Percentiles rank a stretch among this genome's conserved stretches.
Evolutionary conservation across 805 yeast species (phyloP).

Genomic region (Nakazawaea sp.): DNA sequence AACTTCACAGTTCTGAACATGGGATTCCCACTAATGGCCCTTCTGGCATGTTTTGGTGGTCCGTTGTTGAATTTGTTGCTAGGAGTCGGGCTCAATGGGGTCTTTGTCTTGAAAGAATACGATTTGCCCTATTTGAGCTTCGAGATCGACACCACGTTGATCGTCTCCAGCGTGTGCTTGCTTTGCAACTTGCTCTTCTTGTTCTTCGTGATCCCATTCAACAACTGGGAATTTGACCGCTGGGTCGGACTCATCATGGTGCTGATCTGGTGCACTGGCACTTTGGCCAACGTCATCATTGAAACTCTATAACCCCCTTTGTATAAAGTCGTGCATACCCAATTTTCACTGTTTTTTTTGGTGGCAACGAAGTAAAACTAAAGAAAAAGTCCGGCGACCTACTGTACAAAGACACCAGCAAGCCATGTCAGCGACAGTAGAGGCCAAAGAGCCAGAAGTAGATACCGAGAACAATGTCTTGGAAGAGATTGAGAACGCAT

Average conservation of each 20-base stretch:
- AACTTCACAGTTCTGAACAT: conserved; percentile 72
- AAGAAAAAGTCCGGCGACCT: no score
- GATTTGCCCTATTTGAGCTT: conserved; percentile 17
- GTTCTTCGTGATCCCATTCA: conserved; percentile 29
- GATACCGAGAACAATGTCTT: neutral
- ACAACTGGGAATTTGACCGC: conserved; percentile 34
- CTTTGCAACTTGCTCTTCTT: conserved; percentile 30
- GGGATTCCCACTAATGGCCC: conserved; percentile 84
- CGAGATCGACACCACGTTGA: conserved; percentile 29
- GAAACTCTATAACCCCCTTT: neutral
- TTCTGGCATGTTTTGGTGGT: conserved; percentile 95
- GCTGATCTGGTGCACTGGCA: conserved; percentile 33
- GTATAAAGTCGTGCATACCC: no score
- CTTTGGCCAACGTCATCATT: conserved; percentile 21
- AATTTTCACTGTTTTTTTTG: no score
- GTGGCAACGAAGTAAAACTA: no score
- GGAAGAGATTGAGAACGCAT: conserved; percentile 18
- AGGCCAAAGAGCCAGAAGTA: neutral
- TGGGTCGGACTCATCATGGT: conserved; percentile 32
- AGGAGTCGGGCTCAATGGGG: conserved; percentile 75
- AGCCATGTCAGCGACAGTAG: no score
- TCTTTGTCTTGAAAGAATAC: conserved; percentile 30
- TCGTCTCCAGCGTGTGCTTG: conserved; percentile 35
- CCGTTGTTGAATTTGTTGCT: conserved; percentile 74
- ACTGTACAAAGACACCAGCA: no score